Evolutionary conservation across 805 yeast species (phyloP).

Genomic region (Yarrowia sp.): DNA sequence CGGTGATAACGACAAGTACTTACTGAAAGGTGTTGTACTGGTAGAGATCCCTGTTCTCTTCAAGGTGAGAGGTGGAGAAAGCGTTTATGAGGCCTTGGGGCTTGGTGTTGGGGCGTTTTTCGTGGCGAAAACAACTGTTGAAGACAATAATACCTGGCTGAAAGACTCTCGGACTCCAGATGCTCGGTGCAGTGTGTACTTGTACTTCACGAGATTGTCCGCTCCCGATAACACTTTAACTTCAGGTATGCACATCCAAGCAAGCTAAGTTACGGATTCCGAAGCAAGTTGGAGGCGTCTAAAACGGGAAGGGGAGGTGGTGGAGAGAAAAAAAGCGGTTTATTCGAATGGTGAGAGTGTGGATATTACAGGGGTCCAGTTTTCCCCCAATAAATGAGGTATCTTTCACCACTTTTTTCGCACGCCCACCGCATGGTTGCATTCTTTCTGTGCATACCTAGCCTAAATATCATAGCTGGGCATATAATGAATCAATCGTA

Average conservation of each 20-base stretch:
- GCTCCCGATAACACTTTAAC: conserved; percentile 12
- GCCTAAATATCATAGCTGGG: not conserved
- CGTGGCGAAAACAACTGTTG: too few relatives aligned
- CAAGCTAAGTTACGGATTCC: conserved; percentile 9
- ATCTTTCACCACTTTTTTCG: not conserved
- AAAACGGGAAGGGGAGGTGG: too few relatives aligned
- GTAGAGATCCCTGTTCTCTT: not conserved
- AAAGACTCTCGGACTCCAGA: too few relatives aligned
- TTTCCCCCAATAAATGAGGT: too few relatives aligned
- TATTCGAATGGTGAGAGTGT: too few relatives aligned
- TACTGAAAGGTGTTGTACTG: not conserved
- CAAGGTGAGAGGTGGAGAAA: not conserved
- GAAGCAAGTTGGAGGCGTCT: not conserved
- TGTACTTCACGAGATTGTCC: not conserved
- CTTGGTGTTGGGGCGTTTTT: too few relatives aligned
- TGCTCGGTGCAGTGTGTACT: not conserved
- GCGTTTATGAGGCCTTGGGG: too few relatives aligned
- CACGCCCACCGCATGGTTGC: not conserved
- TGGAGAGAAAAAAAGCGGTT: not conserved
- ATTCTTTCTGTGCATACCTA: not conserved
- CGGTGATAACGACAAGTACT: not conserved
- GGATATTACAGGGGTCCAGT: too few relatives aligned
- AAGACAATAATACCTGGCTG: too few relatives aligned
- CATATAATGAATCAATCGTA: not conserved
- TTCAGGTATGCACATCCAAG: conserved; percentile 13